A percentile compares a stretch with the other conserved stretches of the same genome.
These are phyloP conservation scores for Gymnopus androsaceus DNA, from an alignment of 1,284 basidiomycete genomes.

Conservation along the genomic window DNA sequence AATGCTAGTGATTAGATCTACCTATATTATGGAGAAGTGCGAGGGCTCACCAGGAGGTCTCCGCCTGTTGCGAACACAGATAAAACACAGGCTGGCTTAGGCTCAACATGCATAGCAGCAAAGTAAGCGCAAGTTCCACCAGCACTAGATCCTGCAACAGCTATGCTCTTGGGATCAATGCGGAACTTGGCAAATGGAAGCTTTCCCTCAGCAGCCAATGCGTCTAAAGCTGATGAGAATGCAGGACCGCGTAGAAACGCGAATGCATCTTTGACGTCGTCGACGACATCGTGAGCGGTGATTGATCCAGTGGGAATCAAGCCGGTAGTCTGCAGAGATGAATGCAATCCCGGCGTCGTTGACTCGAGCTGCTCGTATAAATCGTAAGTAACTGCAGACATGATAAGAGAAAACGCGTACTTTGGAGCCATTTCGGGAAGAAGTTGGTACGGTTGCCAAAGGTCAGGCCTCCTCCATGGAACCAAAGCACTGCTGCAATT, in stretches of 20 bases:
- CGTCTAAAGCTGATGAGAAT: conserved; percentile 25
- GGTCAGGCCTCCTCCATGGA: conserved; percentile 64
- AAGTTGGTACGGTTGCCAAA: conserved; percentile 59
- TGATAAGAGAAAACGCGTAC: conserved; percentile 35
- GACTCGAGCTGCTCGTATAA: conserved; percentile 41
- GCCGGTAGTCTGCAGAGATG: conserved; percentile 61
- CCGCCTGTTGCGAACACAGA: conserved; percentile 68
- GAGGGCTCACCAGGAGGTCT: conserved; percentile 49
- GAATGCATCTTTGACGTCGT: conserved; percentile 58
- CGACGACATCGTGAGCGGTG: conserved; percentile 56
- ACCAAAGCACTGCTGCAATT: conserved; percentile 54
- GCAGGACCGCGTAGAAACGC: conserved; percentile 37
- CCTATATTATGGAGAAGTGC: conserved; percentile 13
- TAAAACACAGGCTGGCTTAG: conserved; percentile 54
- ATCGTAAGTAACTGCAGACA: not conserved
- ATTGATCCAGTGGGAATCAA: conserved; percentile 50
- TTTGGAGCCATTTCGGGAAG: conserved; percentile 62
- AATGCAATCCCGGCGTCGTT: conserved; percentile 50
- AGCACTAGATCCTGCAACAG: conserved; percentile 60
- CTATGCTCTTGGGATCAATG: conserved; percentile 47
- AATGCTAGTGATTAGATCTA: conserved; percentile 22
- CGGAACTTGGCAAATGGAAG: conserved; percentile 23
- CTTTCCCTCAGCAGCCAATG: not conserved
- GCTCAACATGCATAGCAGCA: conserved; percentile 51
- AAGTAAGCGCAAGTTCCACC: conserved; percentile 68